phyloP scores from a whole-genome alignment of 306 rosid genomes.

The Rubus idaeus region DNA sequence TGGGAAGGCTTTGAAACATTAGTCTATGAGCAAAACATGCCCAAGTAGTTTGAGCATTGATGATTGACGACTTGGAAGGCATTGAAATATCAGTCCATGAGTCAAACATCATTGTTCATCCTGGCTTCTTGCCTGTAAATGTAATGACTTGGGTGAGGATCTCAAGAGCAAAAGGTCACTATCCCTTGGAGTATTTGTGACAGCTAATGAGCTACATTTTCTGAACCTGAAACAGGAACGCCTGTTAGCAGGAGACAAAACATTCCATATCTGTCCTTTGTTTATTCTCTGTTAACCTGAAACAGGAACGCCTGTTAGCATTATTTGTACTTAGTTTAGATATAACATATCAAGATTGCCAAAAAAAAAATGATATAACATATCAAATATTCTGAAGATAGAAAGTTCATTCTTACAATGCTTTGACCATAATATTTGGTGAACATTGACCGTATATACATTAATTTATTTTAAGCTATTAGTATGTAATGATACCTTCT shows the following conservation, averaged over 20 bases:
- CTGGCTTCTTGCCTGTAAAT: background rate
- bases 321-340: background rate
- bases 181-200: background rate
- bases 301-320: background rate
- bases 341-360: background rate
- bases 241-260: background rate
- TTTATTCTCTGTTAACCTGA: background rate
- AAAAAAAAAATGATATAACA: background rate
- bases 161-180: background rate
- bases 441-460: background rate
- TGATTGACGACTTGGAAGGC: background rate
- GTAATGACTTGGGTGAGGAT: background rate
- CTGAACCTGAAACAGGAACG: too few relatives aligned
- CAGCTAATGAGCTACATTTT: background rate
- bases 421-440: background rate
- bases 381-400: background rate
- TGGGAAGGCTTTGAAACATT: conserved; percentile 1
- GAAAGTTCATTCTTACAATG: background rate
- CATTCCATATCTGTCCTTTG: background rate
- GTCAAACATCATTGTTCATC: background rate
- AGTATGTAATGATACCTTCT: background rate
- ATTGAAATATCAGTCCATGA: background rate
- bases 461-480: too few relatives aligned
- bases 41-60: background rate
- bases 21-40: background rate